Evolutionary conservation across 805 yeast genomes (phyloP).

Genomic region (Hanseniaspora lindneri): DNA sequence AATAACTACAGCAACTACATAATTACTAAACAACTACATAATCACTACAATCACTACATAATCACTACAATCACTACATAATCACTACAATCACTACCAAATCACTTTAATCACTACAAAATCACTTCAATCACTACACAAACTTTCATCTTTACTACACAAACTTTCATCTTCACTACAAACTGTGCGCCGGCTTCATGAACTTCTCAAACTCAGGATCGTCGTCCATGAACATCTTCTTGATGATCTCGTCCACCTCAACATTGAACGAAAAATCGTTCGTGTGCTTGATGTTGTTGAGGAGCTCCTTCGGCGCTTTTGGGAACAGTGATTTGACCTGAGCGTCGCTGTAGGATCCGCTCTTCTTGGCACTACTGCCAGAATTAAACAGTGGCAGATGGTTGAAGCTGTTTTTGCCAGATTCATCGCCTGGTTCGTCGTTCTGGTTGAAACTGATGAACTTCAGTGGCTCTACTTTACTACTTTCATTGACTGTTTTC

Average conservation of each 20-base stretch:
- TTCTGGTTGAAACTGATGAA: background rate
- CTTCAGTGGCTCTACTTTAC: background rate
- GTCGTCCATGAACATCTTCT: constrained; percentile 27
- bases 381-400: background rate
- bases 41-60: no score
- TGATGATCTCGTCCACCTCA: constrained; percentile 30
- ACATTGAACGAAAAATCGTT: constrained; percentile 30
- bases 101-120: no score
- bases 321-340: background rate
- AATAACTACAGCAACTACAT: no score
- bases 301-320: constrained; percentile 13
- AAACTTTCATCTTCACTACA: background rate
- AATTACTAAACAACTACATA: no score
- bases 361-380: background rate
- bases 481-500: background rate
- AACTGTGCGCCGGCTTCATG: constrained; percentile 9
- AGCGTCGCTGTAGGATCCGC: background rate
- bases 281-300: constrained; percentile 23
- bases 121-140: no score
- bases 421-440: background rate
- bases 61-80: no score
- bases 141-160: no score
- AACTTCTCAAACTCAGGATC: constrained; percentile 15
- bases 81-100: no score
- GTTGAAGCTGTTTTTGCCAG: background rate